These are phyloP conservation scores for Grammothele lineata DNA, from an alignment of 768 basidiomycete genomes.

Conservation along the genomic window DNA sequence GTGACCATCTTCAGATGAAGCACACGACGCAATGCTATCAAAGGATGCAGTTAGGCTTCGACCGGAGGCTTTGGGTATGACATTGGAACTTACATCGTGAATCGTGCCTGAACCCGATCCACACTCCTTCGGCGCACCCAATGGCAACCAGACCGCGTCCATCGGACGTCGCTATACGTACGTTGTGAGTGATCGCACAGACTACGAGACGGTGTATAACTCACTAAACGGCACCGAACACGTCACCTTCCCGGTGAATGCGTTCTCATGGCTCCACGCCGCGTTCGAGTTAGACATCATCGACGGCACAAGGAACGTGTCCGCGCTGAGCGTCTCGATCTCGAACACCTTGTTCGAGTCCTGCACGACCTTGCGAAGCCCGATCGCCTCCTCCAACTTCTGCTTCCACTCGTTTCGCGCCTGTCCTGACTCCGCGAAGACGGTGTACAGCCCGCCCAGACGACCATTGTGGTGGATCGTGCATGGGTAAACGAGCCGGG, in stretches of 20 bases:
- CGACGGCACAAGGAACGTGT: conserved; percentile 81
- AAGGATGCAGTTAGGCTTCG: not conserved
- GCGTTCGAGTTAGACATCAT: conserved; percentile 44
- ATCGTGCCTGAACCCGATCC: conserved; percentile 91
- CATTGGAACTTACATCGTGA: conserved; percentile 54
- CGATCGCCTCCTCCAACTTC: conserved; percentile 86
- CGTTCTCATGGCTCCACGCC: conserved; percentile 64
- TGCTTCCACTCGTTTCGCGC: conserved; percentile 83
- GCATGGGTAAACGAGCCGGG: conserved; percentile 80
- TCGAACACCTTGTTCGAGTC: conserved; percentile 96
- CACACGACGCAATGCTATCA: conserved; percentile 83
- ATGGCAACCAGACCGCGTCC: conserved; percentile 85
- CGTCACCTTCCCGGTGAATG: conserved; percentile 82
- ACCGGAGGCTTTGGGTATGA: not conserved
- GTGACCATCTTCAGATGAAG: conserved; percentile 92
- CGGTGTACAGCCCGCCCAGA: conserved; percentile 77
- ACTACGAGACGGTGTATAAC: conserved; percentile 17
- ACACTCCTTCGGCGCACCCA: conserved; percentile 93
- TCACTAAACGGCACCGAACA: conserved; percentile 91
- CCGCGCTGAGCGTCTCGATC: conserved; percentile 81
- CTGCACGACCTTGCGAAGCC: conserved; percentile 78
- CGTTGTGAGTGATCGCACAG: not conserved
- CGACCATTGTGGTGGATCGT: conserved; percentile 88
- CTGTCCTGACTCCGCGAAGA: conserved; percentile 81
- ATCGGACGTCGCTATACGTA: conserved; percentile 65